Evolutionary conservation across 163 green algal species (phyloP).

Genomic region (Chlorella variabilis): DNA sequence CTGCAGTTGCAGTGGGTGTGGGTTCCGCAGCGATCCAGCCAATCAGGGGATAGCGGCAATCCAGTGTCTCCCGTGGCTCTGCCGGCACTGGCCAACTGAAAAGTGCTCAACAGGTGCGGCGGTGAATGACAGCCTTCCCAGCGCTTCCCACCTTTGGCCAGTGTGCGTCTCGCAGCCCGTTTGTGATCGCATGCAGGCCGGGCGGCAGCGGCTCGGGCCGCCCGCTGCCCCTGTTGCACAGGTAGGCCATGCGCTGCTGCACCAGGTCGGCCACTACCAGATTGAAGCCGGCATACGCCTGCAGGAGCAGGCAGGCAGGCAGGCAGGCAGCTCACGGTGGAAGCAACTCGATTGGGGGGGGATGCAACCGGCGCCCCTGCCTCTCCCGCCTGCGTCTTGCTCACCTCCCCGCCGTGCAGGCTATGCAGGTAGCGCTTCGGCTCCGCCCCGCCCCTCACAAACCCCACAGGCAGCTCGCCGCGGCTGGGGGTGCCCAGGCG

Average conservation of each 20-base stretch:
- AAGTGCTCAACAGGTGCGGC: too few species aligned
- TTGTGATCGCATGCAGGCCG: conserved; percentile 42
- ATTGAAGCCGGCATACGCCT: conserved; percentile 40
- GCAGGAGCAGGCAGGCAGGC: neutral
- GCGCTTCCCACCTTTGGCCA: conserved; percentile 48
- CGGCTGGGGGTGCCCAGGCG: neutral
- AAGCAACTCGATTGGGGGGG: too few species aligned
- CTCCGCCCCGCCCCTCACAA: neutral
- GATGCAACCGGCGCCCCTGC: too few species aligned
- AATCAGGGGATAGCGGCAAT: too few species aligned
- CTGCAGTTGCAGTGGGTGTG: neutral
- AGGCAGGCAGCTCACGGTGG: too few species aligned
- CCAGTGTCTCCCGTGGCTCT: too few species aligned
- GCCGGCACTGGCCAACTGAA: too few species aligned
- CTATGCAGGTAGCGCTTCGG: neutral
- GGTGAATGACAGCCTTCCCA: too few species aligned
- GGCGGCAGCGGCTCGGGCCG: neutral
- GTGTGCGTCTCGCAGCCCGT: conserved; percentile 3
- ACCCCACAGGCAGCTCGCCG: conserved; percentile 18
- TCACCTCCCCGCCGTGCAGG: neutral
- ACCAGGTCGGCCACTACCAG: conserved; percentile 20
- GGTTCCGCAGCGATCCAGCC: neutral
- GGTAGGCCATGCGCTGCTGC: conserved; percentile 6
- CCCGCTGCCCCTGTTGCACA: conserved; percentile 13
- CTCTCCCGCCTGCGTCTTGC: neutral